phyloP scores from a whole-genome alignment of 305 asterid species.

The Solanum hybrid region DNA sequence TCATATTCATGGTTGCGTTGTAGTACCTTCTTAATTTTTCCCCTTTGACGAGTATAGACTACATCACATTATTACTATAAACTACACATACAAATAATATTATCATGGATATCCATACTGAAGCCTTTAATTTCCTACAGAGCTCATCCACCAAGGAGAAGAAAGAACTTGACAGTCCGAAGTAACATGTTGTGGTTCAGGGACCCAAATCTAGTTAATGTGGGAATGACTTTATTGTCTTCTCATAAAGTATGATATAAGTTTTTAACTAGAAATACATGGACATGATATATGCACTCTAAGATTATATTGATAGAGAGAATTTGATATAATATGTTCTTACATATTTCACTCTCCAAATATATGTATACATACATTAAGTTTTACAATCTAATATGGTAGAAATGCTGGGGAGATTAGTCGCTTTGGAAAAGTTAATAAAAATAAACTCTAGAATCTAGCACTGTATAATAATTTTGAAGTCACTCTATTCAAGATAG shows the following conservation, averaged over 20 bases:
- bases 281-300: neutral
- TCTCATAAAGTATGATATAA: neutral
- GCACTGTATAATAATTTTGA: neutral
- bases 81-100: neutral
- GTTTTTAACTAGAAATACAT: neutral
- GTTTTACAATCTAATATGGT: neutral
- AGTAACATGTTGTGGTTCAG: neutral
- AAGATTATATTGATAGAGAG: neutral
- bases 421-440: neutral
- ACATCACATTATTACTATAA: neutral
- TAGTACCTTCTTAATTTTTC: neutral
- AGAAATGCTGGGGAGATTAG: neutral
- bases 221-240: neutral
- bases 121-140: neutral
- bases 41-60: neutral
- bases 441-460: neutral
- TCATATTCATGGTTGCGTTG: neutral
- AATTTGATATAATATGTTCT: neutral
- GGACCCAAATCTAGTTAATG: neutral
- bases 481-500: neutral
- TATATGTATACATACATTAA: neutral
- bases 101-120: neutral
- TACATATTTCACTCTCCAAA: neutral
- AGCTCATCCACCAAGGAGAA: neutral
- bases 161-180: neutral